Evolutionary conservation across 352 stramenopile genomes (phyloP).

Genomic region (Discostella stelligera): DNA sequence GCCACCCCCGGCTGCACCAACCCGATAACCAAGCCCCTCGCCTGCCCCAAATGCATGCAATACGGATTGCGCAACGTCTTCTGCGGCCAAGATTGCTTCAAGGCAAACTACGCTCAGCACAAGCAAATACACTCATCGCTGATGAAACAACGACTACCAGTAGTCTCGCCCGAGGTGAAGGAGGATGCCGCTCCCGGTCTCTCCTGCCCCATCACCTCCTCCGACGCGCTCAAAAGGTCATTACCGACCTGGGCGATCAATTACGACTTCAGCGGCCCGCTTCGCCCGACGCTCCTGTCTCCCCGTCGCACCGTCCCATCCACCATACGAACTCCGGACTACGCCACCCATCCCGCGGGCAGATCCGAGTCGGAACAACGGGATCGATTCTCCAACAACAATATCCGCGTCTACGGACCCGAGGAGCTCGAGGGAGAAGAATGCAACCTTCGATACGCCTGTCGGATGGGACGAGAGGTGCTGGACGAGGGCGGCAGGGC

Average conservation of each 20-base stretch:
- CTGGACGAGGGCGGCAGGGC: constrained; percentile 92
- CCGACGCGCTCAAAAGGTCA: constrained; percentile 50
- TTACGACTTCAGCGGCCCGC: constrained; percentile 80
- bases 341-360: constrained; percentile 84
- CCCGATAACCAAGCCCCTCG: constrained; percentile 54
- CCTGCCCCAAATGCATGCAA: constrained; percentile 79
- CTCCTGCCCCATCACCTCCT: constrained; percentile 53
- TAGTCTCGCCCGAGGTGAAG: constrained; percentile 58
- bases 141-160: constrained; percentile 44
- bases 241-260: constrained; percentile 61
- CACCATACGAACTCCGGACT: constrained; percentile 87
- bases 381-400: constrained; percentile 65
- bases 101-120: constrained; percentile 91
- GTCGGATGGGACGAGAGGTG: constrained; percentile 88
- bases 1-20: constrained; percentile 70
- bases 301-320: constrained; percentile 81
- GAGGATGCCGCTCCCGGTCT: constrained; percentile 39
- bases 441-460: constrained; percentile 88
- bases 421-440: constrained; percentile 88
- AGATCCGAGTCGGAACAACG: constrained; percentile 69
- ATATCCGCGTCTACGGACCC: constrained; percentile 90
- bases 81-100: constrained; percentile 95
- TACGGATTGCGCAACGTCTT: constrained; percentile 72
- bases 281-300: constrained; percentile 86
- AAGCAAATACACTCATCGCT: constrained; percentile 95